Evolutionary conservation across 805 yeast species (phyloP), one percentile per base, ranked within the genome.

Genomic region (Candida maltosa): DNA sequence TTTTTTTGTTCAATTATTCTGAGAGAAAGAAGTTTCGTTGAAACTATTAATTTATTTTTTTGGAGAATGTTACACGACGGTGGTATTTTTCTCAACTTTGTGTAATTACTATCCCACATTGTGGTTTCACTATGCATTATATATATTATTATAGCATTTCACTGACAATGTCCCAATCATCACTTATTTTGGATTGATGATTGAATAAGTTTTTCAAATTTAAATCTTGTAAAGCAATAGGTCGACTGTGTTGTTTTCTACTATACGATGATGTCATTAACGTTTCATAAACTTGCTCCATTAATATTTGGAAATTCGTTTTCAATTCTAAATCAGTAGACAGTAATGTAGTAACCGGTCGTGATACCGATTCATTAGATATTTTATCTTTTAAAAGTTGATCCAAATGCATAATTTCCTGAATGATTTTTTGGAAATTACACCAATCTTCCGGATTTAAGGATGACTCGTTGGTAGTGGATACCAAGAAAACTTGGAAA

Each of bases 111-210:
- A n/a, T n/a, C n/a, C n/a, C n/a, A n/a, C n/a, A n/a, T n/a, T n/a
- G n/a, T n/a, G n/a, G n/a, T n/a, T n/a, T n/a, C n/a, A 8, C 17
- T 16, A 5, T 26, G 17, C 10, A 8, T 5, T 12, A 21, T 20
- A 20, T 31, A 16, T 15, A 32, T 26, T 20, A 20, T 10, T 34
- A 46, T 26, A 52, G 46, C 49, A 57, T 49, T 22, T 53, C 48
- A 38, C 64, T 58, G 5, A 61, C 60, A 34, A 60, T 48, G 35
- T 60, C 66, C 69, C 69, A 30, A 17, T 62, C 66, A 21, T 59
- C 45, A 16, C 40, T 35, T 7, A 19, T 39, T 34, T 50, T 53
- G 3, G 56, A 46, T 31, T 57, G 58, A 31, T 52, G 50, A n/a
- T 43, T 44, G 11, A 52, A 45, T 20, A 53, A 35, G 12, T 47